Base-by-base conservation (phyloP, 1,139 yeast genomes). In the Taphrina populina region DNA sequence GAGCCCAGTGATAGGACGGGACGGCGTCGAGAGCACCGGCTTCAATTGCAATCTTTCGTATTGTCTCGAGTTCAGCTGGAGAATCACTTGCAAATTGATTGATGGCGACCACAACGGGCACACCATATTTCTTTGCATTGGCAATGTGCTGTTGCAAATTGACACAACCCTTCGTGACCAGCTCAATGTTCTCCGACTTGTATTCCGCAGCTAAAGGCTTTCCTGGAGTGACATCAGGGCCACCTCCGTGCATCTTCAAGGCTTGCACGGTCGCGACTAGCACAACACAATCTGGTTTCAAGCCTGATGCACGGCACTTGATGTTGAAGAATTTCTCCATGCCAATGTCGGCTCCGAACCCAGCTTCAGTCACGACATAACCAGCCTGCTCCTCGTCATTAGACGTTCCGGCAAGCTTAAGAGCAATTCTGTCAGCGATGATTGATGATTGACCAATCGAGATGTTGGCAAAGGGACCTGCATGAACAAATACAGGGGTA, bases 311-410 rank as follows among this genome's bases (percentile, higher is more conserved):
- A 70, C 98, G 82, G 74, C 96, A 88, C 75, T 92, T 92, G 74
- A 92, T 92, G 76, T 92, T 90, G 72, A 90, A 80, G 75, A 92
- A 92, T 70, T 97, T 80, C 75, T 92, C 98, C 69, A 97, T 97
- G 69, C 98, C 98, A 96, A 92, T 92, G 56, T 97, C 92, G 78
- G 92, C 90, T 72, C 92, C 98, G 75, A 92, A 92, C 60, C 97
- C 98, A 33, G 97, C 97, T 72, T 90, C 97, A 52, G 97, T 90
- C 58, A 90, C 90, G 60, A 90, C 97, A 68, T 83, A 90, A 64
- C 97, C 97, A 64, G 84, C 81, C 69, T 83, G 81, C 67, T 79
- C 79, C 62, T 77, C 80, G 59, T 75, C 72, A 67, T 77, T 69
- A 61, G 77, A 78, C 36, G 81, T 83, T 70, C 96, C 95, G 41